A percentile compares a stretch with the other conserved stretches of the same genome.
Evolutionary conservation across 2,329 filamentous ascomycete genomes (phyloP).

Genomic region (Arthrobotrys musiformis): DNA sequence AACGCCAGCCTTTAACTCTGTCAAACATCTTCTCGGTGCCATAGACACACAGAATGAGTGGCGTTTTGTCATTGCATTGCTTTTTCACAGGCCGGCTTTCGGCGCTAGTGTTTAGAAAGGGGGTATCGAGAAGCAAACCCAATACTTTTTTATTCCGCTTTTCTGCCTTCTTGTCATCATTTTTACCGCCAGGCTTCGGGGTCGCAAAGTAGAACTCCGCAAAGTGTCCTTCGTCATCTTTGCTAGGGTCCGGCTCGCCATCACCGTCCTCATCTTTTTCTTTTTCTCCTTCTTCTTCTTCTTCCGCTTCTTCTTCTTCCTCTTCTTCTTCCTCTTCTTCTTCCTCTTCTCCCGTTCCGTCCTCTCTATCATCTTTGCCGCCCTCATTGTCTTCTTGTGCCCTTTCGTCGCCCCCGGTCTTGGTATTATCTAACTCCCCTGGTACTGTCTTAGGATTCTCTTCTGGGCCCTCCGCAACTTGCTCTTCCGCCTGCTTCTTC

Average conservation of each 20-base stretch:
- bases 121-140: background rate
- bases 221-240: background rate
- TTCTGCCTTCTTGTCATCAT: background rate
- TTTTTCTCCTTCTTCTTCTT: background rate
- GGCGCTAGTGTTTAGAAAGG: background rate
- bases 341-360: background rate
- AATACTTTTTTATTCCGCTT: background rate
- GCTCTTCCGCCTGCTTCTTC: background rate
- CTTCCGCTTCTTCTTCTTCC: background rate
- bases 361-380: background rate
- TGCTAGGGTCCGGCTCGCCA: background rate
- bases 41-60: background rate
- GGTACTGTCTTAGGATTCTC: background rate
- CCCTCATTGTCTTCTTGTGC: no score
- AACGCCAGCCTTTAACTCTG: background rate
- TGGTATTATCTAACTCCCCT: background rate
- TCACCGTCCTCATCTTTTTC: background rate
- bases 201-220: constrained; percentile 6
- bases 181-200: background rate
- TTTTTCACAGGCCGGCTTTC: background rate
- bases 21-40: background rate
- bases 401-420: background rate
- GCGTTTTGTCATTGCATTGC: background rate
- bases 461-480: background rate
- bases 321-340: background rate